phyloP scores from a whole-genome alignment of 306 rosid genomes.

The Chamaecrista fasciculata region DNA sequence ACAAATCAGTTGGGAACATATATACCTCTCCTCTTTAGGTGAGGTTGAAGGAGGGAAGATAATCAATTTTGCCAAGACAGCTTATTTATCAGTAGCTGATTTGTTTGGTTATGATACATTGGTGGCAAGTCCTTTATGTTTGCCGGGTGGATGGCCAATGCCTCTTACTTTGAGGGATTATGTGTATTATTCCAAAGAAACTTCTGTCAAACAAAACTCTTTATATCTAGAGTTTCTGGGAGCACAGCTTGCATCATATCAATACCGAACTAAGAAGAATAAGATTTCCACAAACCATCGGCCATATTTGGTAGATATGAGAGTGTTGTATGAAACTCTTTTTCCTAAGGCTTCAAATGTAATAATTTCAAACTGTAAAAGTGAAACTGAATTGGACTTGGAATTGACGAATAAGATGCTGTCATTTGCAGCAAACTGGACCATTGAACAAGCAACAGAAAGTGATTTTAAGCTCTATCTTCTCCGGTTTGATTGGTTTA shows the following conservation, averaged over 20 bases:
- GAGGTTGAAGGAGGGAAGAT: conserved; percentile 53
- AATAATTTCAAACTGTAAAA: conserved; percentile 16
- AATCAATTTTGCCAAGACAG: conserved; percentile 45
- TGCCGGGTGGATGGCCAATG: conserved; percentile 90
- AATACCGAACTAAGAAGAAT: conserved; percentile 37
- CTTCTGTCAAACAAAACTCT: conserved; percentile 60
- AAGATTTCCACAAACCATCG: conserved; percentile 21
- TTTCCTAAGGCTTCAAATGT: conserved; percentile 45
- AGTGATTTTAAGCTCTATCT: conserved; percentile 64
- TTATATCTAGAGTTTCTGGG: conserved; percentile 76
- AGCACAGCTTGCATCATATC: conserved; percentile 51
- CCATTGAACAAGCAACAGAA: conserved; percentile 71
- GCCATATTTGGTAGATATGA: conserved; percentile 42
- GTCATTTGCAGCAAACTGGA: conserved; percentile 79
- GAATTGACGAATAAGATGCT: conserved; percentile 53
- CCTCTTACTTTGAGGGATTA: conserved; percentile 59
- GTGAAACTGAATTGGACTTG: conserved; percentile 34
- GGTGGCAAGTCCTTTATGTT: conserved; percentile 36
- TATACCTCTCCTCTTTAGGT: conserved; percentile 73
- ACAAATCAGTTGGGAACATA: conserved; percentile 82
- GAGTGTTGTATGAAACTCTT: conserved; percentile 38
- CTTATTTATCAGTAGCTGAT: conserved; percentile 37
- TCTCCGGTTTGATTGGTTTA: conserved; percentile 63
- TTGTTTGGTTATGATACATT: conserved; percentile 42
- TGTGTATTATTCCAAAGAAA: conserved; percentile 61